Percentiles rank a stretch among this genome's conserved stretches.
Evolutionary conservation across 495 filamentous ascomycete species (phyloP).

Genomic region (Penicillium coprophilum): DNA sequence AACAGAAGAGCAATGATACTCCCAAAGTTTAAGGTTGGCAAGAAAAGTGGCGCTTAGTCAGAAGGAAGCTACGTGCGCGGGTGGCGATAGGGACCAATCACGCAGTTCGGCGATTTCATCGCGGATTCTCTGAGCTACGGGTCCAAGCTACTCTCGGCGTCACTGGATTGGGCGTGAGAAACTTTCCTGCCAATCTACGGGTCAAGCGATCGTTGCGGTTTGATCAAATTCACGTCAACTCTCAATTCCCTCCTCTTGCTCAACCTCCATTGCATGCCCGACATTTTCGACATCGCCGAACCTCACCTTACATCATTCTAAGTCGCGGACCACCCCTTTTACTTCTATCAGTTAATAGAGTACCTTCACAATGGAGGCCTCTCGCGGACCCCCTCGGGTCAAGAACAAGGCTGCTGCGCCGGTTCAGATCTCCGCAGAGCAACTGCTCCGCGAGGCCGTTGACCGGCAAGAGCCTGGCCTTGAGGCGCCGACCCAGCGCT

Average conservation of each 20-base stretch:
- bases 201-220: neutral
- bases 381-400: conserved; percentile 91
- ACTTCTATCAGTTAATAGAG: neutral
- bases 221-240: neutral
- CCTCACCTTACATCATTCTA: neutral
- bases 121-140: conserved; percentile 8
- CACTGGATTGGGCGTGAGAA: conserved; percentile 4
- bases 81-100: conserved; percentile 17
- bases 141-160: conserved; percentile 3
- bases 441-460: conserved; percentile 95
- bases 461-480: conserved; percentile 90
- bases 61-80: conserved; percentile 18
- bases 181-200: neutral
- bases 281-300: neutral
- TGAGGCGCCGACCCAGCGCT: conserved; percentile 89
- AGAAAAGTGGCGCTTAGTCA: conserved; percentile 22
- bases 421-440: conserved; percentile 91
- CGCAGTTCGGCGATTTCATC: conserved; percentile 21
- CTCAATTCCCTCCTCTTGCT: neutral
- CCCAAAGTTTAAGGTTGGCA: conserved; percentile 1
- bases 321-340: neutral
- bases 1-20: neutral
- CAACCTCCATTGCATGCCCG: neutral
- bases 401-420: conserved; percentile 96
- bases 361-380: conserved; percentile 71